Percentiles rank a stretch among this genome's conserved stretches.
These are phyloP conservation scores for Plantago ovata DNA, from an alignment of 257 asterid genomes.

Conservation along the genomic window DNA sequence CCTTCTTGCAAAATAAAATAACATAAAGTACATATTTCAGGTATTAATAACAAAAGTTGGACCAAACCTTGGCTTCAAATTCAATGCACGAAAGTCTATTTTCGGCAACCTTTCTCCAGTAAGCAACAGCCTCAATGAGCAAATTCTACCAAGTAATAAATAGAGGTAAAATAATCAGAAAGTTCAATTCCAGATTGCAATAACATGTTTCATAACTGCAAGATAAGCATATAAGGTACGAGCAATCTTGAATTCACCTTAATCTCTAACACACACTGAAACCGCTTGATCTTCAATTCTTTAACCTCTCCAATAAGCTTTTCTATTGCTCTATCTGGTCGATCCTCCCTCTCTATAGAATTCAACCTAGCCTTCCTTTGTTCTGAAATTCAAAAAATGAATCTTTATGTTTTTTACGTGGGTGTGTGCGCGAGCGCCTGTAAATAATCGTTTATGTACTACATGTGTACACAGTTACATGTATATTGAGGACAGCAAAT, in stretches of 20 bases:
- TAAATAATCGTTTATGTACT: neutral
- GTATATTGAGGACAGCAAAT: constrained; percentile 13
- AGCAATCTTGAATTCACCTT: constrained; percentile 44
- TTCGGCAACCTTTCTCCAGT: constrained; percentile 66
- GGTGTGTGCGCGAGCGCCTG: no score
- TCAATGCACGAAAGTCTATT: constrained; percentile 53
- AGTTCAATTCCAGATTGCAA: constrained; percentile 18
- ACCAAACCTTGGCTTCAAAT: constrained; percentile 67
- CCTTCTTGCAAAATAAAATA: neutral
- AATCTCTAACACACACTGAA: constrained; percentile 46
- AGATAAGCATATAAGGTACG: constrained; percentile 20
- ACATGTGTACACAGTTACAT: neutral
- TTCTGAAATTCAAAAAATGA: constrained; percentile 33
- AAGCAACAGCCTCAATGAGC: constrained; percentile 69
- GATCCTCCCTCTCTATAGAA: constrained; percentile 57
- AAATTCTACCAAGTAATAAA: constrained; percentile 45
- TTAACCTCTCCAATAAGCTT: constrained; percentile 50
- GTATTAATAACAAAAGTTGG: constrained; percentile 9
- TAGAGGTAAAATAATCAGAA: constrained; percentile 17
- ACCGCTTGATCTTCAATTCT: constrained; percentile 53
- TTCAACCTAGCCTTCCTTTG: constrained; percentile 48
- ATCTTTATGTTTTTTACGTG: no score
- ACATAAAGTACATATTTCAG: constrained; percentile 9
- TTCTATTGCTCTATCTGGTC: constrained; percentile 46
- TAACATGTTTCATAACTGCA: constrained; percentile 5